These are phyloP conservation scores for Fusarium scirpi DNA, from an alignment of 2,329 filamentous ascomycete genomes.

Conservation along the genomic window DNA sequence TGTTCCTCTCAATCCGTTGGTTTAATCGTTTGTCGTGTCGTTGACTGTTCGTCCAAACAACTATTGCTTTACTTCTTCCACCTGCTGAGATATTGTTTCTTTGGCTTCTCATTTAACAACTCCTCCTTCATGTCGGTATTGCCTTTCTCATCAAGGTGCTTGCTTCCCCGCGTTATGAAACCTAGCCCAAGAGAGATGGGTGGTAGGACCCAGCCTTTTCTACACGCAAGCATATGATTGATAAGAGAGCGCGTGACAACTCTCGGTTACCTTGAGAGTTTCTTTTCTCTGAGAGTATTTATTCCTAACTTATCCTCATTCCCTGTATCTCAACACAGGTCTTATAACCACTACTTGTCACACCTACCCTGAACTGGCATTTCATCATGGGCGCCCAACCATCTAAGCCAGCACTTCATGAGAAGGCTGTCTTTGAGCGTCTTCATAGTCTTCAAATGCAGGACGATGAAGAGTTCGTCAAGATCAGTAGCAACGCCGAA, in stretches of 20 bases:
- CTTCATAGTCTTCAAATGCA: constrained; percentile 60
- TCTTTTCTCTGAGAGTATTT: neutral
- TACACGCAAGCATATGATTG: constrained; percentile 18
- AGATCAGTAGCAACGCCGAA: constrained; percentile 57
- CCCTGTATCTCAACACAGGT: neutral
- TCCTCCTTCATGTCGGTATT: neutral
- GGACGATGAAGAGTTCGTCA: constrained; percentile 65
- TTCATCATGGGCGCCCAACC: constrained; percentile 58
- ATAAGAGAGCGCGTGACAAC: constrained; percentile 37
- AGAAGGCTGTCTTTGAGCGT: constrained; percentile 60
- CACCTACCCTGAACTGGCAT: neutral
- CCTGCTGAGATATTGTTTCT: neutral
- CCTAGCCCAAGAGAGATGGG: neutral
- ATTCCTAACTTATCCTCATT: neutral
- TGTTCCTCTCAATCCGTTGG: neutral
- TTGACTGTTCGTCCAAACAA: neutral
- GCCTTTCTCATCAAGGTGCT: constrained; percentile 11
- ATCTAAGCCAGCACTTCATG: constrained; percentile 55
- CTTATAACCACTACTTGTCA: neutral
- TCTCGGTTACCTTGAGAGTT: neutral
- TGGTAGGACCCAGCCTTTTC: neutral
- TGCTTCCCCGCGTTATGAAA: constrained; percentile 22
- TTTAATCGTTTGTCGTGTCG: neutral
- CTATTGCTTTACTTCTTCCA: neutral
- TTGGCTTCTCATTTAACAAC: neutral